A percentile compares a stretch with the other conserved stretches of the same genome.
Evolutionary conservation across 164 flowering plant genomes (phyloP).

Genomic region (Vitis vinifera): ASM3070453v1 NC_081818.1:903001-903500

Average conservation of each 20-base stretch:
- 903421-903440: no score
- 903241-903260: slow-evolving; percentile 1
- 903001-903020: slow-evolving; percentile 26
- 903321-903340: no score
- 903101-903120: slow-evolving; percentile 27
- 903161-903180: background rate
- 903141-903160: background rate
- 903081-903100: slow-evolving; percentile 83
- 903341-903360: no score
- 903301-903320: no score
- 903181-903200: background rate
- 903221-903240: slow-evolving; percentile 1
- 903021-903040: slow-evolving; percentile 20
- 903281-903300: slow-evolving; percentile 3
- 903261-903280: background rate
- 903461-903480: no score
- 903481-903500: no score
- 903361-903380: no score
- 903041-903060: slow-evolving; percentile 35
- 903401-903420: no score
- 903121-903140: background rate
- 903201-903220: background rate
- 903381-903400: no score
- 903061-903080: slow-evolving; percentile 84
- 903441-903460: no score